Percentiles rank a stretch among this genome's conserved stretches.
Evolutionary conservation across 2,329 filamentous ascomycete genomes (phyloP).

Genomic region (Apiospora rasikravindrae): DNA sequence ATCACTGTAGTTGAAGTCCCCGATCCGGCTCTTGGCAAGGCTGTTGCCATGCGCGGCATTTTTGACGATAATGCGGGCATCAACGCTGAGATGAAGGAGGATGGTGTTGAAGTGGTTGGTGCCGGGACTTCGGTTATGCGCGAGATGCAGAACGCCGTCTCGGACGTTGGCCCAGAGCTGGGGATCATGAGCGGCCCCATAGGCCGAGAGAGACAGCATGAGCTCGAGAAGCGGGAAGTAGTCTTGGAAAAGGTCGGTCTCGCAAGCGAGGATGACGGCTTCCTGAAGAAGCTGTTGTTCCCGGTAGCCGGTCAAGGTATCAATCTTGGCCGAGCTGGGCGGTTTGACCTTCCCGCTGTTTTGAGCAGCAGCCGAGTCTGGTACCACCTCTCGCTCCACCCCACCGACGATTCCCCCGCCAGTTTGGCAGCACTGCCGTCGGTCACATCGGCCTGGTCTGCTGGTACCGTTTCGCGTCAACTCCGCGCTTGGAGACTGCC

Average conservation of each 20-base stretch:
- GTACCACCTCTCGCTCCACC: slow-evolving; percentile 93
- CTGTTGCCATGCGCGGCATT: slow-evolving; percentile 84
- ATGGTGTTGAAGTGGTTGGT: slow-evolving; percentile 78
- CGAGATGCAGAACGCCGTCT: slow-evolving; percentile 84
- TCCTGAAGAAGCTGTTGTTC: slow-evolving; percentile 81
- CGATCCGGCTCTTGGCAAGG: slow-evolving; percentile 79
- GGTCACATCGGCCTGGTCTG: slow-evolving; percentile 87
- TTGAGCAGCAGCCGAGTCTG: slow-evolving; percentile 87
- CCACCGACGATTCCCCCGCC: slow-evolving; percentile 83
- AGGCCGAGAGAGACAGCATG: slow-evolving; percentile 75
- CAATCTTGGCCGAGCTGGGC: slow-evolving; percentile 75
- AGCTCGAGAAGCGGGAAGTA: slow-evolving; percentile 80
- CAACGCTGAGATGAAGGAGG: slow-evolving; percentile 96
- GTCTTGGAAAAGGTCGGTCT: slow-evolving; percentile 85
- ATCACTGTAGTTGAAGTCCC: slow-evolving; percentile 90
- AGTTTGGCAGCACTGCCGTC: slow-evolving; percentile 74
- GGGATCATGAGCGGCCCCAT: slow-evolving; percentile 72
- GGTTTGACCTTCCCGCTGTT: slow-evolving; percentile 76
- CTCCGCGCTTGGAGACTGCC: slow-evolving; percentile 91
- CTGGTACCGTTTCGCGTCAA: slow-evolving; percentile 89
- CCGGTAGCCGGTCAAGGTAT: slow-evolving; percentile 81
- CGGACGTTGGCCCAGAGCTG: slow-evolving; percentile 77
- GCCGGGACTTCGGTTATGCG: slow-evolving; percentile 82
- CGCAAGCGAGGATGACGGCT: slow-evolving; percentile 82
- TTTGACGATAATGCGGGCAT: slow-evolving; percentile 95